Base-by-base conservation (phyloP, 345 rosid genomes). In the Salix brachista region DNA sequence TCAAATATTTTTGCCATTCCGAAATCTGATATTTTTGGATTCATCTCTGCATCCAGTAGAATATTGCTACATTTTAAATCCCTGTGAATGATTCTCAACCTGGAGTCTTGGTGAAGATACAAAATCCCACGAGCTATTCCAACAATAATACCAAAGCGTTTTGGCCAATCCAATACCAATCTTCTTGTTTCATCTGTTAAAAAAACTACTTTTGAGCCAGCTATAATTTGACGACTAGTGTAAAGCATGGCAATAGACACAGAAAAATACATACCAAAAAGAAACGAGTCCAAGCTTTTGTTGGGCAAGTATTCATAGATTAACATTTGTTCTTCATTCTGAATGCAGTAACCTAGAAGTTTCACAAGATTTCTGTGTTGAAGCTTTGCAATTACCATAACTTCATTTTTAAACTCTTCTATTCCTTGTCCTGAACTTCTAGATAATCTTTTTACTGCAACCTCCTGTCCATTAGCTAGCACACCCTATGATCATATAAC, bases 71-170 rank as follows among this genome's bases (percentile, higher is more conserved):
- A 84, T 74, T 90, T 92, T 23, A 92, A 73, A 8, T 39, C 42
- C 2, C 42, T 39, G 11, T 39, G 42, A 39, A 39, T 39, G 42
- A 39, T 39, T 39, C 74, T 91, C 97, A 89, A 74, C 65, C 97
- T 92, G 6, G 95, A 91, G 69, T 92, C 95, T 72, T 86, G 90
- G 79, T 92, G 96, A 6, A 92, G 87, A 62, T 92, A 92, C 36
- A 91, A 77, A 25, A 92, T 80, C 62, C 94, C 96, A 16, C 91
- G 89, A 67, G 91, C 93, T 62, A 89, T 70, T 36, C 97, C 91
- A 0, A 80, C 52, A 23, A 88, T 85, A 11, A 92, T 89, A 17
- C 77, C 85, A 34, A 85, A 82, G 6, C 92, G 83, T 62, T 78
- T 91, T 6, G 50, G 58, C 97, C 97, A 91, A 46, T 89, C 85